Conservation (phyloP, 1,284 basidiomycete species). For the Irpex lacteus region DNA sequence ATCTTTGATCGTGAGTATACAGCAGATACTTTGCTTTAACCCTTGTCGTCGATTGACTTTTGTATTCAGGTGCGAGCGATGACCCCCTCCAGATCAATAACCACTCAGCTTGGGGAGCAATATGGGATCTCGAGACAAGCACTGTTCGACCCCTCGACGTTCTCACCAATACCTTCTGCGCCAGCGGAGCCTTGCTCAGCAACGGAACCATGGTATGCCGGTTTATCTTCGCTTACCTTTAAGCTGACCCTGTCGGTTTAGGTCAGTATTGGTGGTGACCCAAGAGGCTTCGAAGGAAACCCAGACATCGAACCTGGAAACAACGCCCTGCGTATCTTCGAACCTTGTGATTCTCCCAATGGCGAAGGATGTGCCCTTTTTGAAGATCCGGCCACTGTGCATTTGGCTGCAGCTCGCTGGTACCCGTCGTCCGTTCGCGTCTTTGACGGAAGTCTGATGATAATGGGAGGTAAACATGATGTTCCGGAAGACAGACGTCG, state of each 20-base stretch:
- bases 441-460: constrained; percentile 41
- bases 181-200: constrained; percentile 44
- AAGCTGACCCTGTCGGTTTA: constrained; percentile 10
- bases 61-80: constrained; percentile 23
- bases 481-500: background rate
- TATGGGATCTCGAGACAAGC: constrained; percentile 43
- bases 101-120: constrained; percentile 43
- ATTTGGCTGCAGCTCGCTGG: constrained; percentile 39
- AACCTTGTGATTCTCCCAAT: constrained; percentile 33
- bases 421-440: constrained; percentile 41
- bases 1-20: constrained; percentile 41
- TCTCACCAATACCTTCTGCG: constrained; percentile 52
- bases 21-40: background rate
- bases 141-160: constrained; percentile 40
- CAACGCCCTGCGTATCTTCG: constrained; percentile 35
- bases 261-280: constrained; percentile 43
- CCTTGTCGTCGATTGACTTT: background rate
- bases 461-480: constrained; percentile 38
- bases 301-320: constrained; percentile 35
- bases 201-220: constrained; percentile 44
- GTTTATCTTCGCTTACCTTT: background rate
- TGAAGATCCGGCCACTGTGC: constrained; percentile 37
- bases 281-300: constrained; percentile 39
- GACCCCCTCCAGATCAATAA: constrained; percentile 43
- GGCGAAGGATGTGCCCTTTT: constrained; percentile 38